phyloP scores from a whole-genome alignment of 257 asterid species.

The Penstemon eatonii region DNA sequence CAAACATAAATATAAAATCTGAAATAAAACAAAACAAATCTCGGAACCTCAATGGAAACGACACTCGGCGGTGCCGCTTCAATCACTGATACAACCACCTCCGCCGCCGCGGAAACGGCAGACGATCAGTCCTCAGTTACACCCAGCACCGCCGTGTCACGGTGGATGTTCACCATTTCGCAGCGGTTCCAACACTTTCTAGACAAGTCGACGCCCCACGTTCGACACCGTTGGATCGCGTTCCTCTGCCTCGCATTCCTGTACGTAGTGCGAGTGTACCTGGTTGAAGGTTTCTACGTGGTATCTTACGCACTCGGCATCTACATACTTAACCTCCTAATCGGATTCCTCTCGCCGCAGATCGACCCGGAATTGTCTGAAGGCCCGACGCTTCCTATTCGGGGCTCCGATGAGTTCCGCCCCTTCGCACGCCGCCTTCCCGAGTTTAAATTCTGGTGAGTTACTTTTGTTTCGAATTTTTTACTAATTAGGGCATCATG shows the following conservation, averaged over 20 bases:
- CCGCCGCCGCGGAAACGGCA: constrained; percentile 14
- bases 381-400: constrained; percentile 46
- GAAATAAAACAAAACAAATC: neutral
- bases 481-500: constrained; percentile 23
- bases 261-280: constrained; percentile 48
- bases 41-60: constrained; percentile 35
- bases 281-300: constrained; percentile 57
- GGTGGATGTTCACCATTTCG: constrained; percentile 34
- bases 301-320: constrained; percentile 62
- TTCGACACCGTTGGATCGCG: constrained; percentile 61
- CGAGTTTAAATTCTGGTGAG: constrained; percentile 61
- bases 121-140: constrained; percentile 26
- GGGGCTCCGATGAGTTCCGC: constrained; percentile 59
- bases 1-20: neutral
- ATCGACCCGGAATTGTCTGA: constrained; percentile 51
- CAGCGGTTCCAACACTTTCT: constrained; percentile 54
- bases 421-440: constrained; percentile 67
- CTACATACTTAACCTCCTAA: constrained; percentile 49
- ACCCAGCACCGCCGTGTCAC: constrained; percentile 24
- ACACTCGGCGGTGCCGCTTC: constrained; percentile 26
- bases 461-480: neutral
- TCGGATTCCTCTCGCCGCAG: constrained; percentile 60
- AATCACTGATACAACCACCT: constrained; percentile 14
- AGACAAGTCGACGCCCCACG: constrained; percentile 53
- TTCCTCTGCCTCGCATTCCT: constrained; percentile 50